Evolutionary conservation across 805 yeast species (phyloP).

Genomic region (Zygotorulaspora florentina): DNA sequence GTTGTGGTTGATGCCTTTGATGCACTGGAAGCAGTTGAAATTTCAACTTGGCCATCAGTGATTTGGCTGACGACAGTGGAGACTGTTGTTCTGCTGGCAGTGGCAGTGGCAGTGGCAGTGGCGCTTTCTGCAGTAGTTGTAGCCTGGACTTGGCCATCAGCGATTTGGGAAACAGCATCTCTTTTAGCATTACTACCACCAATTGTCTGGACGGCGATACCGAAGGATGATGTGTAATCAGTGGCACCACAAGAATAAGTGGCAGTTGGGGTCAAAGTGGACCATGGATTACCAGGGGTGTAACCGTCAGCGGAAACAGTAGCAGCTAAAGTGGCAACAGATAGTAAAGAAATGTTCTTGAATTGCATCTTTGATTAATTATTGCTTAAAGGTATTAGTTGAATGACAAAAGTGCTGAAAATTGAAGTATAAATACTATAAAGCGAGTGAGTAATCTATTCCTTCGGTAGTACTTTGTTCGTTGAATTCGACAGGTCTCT

Average conservation of each 20-base stretch:
- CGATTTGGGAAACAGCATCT: constrained; percentile 40
- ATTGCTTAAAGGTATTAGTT: background rate
- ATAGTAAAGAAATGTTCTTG: constrained; percentile 19
- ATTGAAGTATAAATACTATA: background rate
- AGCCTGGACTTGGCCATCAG: constrained; percentile 42
- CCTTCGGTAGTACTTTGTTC: background rate
- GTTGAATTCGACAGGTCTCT: background rate
- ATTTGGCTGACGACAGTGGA: constrained; percentile 26
- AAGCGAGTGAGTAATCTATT: constrained; percentile 1
- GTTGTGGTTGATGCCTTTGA: constrained; percentile 31
- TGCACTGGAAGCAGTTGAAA: constrained; percentile 27
- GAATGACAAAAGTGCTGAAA: background rate
- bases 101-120: constrained; percentile 29
- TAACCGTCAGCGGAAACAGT: constrained; percentile 50
- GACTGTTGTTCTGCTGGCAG: constrained; percentile 25
- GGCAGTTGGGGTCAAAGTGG: constrained; percentile 63
- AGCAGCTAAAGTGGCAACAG: constrained; percentile 42
- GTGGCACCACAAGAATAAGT: constrained; percentile 53
- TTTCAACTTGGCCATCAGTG: constrained; percentile 56
- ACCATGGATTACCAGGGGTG: constrained; percentile 61
- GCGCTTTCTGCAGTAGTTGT: constrained; percentile 30
- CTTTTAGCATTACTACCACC: constrained; percentile 36
- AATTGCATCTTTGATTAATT: constrained; percentile 16
- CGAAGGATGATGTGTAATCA: constrained; percentile 53
- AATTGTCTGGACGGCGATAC: constrained; percentile 60